Evolutionary conservation across 2,329 filamentous ascomycete species (phyloP).

Genomic region (Myriosclerotinia curreyana): DNA sequence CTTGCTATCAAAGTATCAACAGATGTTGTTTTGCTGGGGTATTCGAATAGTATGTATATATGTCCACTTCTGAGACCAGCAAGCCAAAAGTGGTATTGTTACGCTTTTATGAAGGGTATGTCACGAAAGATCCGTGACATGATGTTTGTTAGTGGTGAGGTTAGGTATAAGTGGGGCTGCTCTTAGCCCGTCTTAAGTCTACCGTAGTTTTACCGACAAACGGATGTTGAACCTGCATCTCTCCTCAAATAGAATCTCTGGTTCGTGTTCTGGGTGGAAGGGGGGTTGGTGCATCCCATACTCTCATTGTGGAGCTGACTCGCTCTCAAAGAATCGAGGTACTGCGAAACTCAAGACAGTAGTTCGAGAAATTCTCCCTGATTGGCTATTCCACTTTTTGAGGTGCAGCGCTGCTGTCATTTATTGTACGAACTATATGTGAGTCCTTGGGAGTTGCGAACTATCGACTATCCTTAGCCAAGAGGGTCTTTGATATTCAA

Average conservation of each 20-base stretch:
- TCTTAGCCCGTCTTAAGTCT: not conserved
- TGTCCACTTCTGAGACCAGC: too few species aligned
- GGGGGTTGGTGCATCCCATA: not conserved
- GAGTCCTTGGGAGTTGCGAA: not conserved
- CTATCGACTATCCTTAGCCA: not conserved
- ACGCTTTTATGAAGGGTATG: too few species aligned
- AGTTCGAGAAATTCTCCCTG: not conserved
- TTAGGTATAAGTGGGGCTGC: not conserved
- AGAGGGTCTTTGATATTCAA: not conserved
- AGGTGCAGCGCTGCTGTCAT: not conserved
- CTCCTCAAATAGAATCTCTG: not conserved
- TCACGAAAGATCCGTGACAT: not conserved
- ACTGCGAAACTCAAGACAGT: not conserved
- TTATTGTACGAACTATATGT: not conserved
- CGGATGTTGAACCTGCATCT: not conserved
- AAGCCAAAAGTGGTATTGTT: too few species aligned
- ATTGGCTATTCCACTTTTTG: not conserved
- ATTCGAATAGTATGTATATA: too few species aligned
- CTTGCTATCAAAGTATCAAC: too few species aligned
- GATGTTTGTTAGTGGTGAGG: not conserved
- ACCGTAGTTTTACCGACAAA: not conserved
- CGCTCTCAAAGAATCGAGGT: not conserved
- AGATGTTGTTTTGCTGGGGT: too few species aligned
- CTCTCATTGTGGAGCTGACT: conserved; percentile 2
- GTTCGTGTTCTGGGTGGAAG: not conserved